Conservation (phyloP, 2,329 filamentous ascomycete genomes). For the Erysiphe neolycopersici region DNA sequence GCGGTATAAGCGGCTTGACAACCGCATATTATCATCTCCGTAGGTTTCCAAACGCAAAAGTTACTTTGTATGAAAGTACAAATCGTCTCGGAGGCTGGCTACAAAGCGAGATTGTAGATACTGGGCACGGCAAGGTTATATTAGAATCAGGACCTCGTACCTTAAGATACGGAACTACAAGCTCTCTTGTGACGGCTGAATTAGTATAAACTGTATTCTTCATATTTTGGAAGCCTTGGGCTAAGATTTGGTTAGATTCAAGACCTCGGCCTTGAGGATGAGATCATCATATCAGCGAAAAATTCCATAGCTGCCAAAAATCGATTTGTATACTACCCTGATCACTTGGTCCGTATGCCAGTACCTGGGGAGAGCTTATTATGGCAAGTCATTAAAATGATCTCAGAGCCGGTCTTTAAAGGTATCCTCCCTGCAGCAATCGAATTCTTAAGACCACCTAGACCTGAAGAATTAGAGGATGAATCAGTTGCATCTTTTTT, state of each 20-base stretch:
- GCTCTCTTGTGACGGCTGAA: conserved; percentile 7
- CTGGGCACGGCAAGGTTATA: conserved; percentile 33
- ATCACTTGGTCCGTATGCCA: conserved; percentile 44
- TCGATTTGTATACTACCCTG: conserved; percentile 72
- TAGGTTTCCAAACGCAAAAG: conserved; percentile 36
- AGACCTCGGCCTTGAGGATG: conserved; percentile 26
- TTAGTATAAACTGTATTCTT: conserved; percentile 3
- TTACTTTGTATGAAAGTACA: conserved; percentile 59
- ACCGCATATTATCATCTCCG: conserved; percentile 51
- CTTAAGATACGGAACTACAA: conserved; percentile 7
- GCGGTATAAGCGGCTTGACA: conserved; percentile 58
- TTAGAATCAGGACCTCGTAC: conserved; percentile 63
- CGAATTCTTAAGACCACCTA: conserved; percentile 12
- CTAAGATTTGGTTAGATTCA: conserved; percentile 20
- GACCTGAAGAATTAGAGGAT: conserved; percentile 22
- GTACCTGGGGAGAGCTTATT: conserved; percentile 15
- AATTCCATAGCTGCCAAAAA: conserved; percentile 26
- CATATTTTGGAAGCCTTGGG: background rate
- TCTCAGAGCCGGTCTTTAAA: conserved; percentile 28
- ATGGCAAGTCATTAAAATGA: conserved; percentile 13
- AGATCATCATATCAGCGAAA: conserved; percentile 26
- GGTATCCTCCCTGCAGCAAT: conserved; percentile 13
- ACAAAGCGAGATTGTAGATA: conserved; percentile 32
- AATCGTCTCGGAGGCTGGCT: conserved; percentile 63
- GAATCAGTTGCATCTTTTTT: conserved; percentile 49